Percentiles rank a stretch among this genome's conserved stretches.
These are phyloP conservation scores for Reutealis trisperma DNA, from an alignment of 345 rosid genomes.

Conservation along the genomic window DNA sequence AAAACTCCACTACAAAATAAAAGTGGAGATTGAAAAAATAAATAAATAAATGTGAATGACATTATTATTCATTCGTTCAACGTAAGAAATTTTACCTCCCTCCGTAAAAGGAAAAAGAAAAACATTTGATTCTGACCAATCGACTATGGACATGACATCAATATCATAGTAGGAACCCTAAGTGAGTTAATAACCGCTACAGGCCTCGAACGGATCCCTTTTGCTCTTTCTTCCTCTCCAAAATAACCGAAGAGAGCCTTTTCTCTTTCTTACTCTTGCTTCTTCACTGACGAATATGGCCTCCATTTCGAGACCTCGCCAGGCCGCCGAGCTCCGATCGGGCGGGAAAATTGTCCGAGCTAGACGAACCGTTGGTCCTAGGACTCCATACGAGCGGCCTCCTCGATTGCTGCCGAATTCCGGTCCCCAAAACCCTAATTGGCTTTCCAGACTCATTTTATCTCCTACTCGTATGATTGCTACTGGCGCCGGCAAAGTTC, in stretches of 20 bases:
- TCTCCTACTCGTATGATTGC: constrained; percentile 80
- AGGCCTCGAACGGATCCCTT: constrained; percentile 1
- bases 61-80: too few relatives aligned
- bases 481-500: constrained; percentile 68
- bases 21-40: too few relatives aligned
- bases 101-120: too few relatives aligned
- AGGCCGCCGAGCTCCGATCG: constrained; percentile 38
- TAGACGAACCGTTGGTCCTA: constrained; percentile 42
- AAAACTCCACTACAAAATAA: too few relatives aligned
- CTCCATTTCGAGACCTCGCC: constrained; percentile 20
- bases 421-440: constrained; percentile 63
- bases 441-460: constrained; percentile 74
- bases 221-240: not conserved
- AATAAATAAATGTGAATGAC: too few relatives aligned
- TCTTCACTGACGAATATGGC: constrained; percentile 13
- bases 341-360: constrained; percentile 71
- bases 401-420: constrained; percentile 21
- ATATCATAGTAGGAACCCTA: too few relatives aligned
- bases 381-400: constrained; percentile 74
- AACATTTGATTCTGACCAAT: not conserved
- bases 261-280: not conserved
- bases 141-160: not conserved
- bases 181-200: constrained; percentile 9
- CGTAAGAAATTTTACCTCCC: too few relatives aligned
- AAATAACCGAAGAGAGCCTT: not conserved